Base-by-base conservation (phyloP, 495 filamentous ascomycete species). In the Gamarada debralockiae region DNA sequence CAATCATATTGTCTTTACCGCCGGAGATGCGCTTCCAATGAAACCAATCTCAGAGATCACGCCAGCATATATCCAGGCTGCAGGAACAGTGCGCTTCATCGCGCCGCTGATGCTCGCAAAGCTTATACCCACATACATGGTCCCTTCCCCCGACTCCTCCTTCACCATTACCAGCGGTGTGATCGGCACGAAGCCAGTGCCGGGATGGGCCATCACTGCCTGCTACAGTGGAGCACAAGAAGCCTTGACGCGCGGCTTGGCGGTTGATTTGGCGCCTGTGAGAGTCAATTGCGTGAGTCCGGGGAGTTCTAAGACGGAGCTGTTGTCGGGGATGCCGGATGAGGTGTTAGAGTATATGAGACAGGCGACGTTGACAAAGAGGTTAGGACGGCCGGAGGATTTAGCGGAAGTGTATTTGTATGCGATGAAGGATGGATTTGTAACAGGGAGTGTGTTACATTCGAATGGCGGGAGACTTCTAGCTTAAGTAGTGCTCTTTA, bases 371-470 rank as follows among this genome's bases (percentile, higher is more conserved):
- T 59, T 77, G 34, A 75, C 73, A 6, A 72, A 73, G 8, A 64
- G 63, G 54, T 54, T 78, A 24, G 84, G 70, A 0, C 52, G 47
- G 53, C 68, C 76, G 10, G 76, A 77, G 62, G 81, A 86, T 65
- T 70, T 80, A 1, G 83, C 76, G 0, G 81, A 87, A 71, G 74
- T 77, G 25, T 87, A 85, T 67, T 22, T 84, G 29, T 85, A 78
- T 63, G 62, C 76, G 2, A 78, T 86, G 79, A 77, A 74, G 64
- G 80, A 86, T 66, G 51, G 55, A 29, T 73, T 72, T 64, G 65
- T 58, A 10, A 80, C 77, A 5, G 81, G 78, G 13, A 48, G 13
- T 10, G 22, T 33, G 13, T 22, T 53, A 4, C 5, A 18, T 4
- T 41, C 22, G 1, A 22, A 53, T 48, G 50, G 55, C 15, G 55